These are phyloP conservation scores for Beta corolliflora DNA, from an alignment of 179 eudicot species.

Conservation along the genomic window DNA sequence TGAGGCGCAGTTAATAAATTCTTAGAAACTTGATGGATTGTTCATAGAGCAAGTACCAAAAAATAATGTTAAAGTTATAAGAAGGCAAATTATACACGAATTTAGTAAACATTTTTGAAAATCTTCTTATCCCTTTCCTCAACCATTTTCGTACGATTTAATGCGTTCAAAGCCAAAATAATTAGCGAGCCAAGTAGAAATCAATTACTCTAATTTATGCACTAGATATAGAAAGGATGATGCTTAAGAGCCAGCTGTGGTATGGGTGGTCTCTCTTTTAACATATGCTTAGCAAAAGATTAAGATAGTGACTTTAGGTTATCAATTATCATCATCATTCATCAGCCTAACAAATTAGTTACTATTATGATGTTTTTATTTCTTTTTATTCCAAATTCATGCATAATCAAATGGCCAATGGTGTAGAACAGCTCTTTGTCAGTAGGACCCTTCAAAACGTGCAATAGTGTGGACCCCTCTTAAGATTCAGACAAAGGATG, in stretches of 20 bases:
- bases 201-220: background rate
- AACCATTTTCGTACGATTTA: background rate
- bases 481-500: constrained; percentile 18
- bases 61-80: background rate
- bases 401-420: background rate
- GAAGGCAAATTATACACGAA: background rate
- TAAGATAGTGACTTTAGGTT: constrained; percentile 13
- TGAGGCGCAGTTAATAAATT: background rate
- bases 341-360: background rate
- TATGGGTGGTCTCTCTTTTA: background rate
- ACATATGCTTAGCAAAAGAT: constrained; percentile 11
- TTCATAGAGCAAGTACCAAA: too few relatives aligned
- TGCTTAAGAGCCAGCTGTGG: background rate
- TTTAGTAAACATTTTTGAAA: background rate
- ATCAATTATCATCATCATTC: constrained; percentile 8
- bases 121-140: background rate
- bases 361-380: background rate
- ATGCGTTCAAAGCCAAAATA: background rate
- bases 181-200: background rate
- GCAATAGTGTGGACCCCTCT: constrained; percentile 21
- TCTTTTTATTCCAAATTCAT: background rate
- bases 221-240: constrained; percentile 1
- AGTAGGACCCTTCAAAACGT: constrained; percentile 11
- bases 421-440: constrained; percentile 16
- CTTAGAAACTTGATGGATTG: background rate